Evolutionary conservation across 257 asterid species (phyloP), one percentile per base, ranked within the genome.

Genomic region (Nicotiana tomentosiformis): DNA sequence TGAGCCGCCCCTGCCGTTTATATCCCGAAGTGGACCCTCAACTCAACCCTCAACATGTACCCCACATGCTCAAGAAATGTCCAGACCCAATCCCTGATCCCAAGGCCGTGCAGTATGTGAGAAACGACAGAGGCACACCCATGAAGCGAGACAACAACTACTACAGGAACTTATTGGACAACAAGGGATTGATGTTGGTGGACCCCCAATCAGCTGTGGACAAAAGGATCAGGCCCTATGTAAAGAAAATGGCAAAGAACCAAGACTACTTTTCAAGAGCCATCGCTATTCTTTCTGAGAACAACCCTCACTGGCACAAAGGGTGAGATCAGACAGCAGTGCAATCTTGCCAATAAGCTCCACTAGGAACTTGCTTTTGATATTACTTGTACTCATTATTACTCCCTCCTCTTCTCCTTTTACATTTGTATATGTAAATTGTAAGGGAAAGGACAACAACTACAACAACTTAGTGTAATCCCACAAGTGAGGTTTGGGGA

Each of bases 31-130:
- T 91, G 43, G 98, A 92, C 78, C 94, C 98, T 1, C 88, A 93
- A 7, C 95, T 96, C 69, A 92, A 94, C 82, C 97, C 92, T 0
- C 84, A 32, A 83, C 98, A 96, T 32, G 93, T 93, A 2, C 88
- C 89, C 89, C 98, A 94, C 90, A 94, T 94, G 97, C 93, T 93
- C 70, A 86, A 92, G 91, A 94, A 94, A 90, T 94, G 98, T 86
- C 97, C 95, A 10, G 93, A 93, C 39, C 26, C 98, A 8, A 91
- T 93, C 70, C 98, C 98, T 3, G 93, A 94, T 82, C 94, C 99
- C 6, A 94, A 94, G 92, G 97, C 95, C 1, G 93, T 94, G 72
- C 98, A 93, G 86, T 93, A 93, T 87, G 99, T 95, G 87, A 89
- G 99, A 82, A 95, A 95, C 56, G 98, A 94, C 83, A 89, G 96